Evolutionary conservation across 2,329 filamentous ascomycete genomes (phyloP).

Genomic region (Paecilomyces fulvus): DNA sequence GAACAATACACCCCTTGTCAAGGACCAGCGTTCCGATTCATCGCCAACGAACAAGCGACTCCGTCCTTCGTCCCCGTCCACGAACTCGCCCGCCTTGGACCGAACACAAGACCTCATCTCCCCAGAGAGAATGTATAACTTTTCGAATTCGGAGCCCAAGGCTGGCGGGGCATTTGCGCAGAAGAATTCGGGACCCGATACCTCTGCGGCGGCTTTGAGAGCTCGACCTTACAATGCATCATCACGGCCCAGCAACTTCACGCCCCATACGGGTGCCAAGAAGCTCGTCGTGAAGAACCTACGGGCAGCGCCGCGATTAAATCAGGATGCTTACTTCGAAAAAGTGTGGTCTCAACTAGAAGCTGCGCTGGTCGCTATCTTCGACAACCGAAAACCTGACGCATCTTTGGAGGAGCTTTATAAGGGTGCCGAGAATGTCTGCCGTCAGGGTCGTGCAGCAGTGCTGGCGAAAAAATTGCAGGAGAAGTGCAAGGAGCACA

Average conservation of each 20-base stretch:
- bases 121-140: slow-evolving; percentile 47
- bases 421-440: slow-evolving; percentile 83
- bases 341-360: slow-evolving; percentile 68
- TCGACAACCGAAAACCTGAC: slow-evolving; percentile 54
- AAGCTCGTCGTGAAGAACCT: slow-evolving; percentile 93
- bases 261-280: slow-evolving; percentile 67
- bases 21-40: slow-evolving; percentile 9
- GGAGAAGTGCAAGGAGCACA: slow-evolving; percentile 57
- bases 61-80: slow-evolving; percentile 22
- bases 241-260: slow-evolving; percentile 46
- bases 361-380: slow-evolving; percentile 63
- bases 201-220: slow-evolving; percentile 16
- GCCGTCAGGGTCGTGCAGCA: slow-evolving; percentile 64
- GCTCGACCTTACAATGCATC: slow-evolving; percentile 22
- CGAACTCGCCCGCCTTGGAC: slow-evolving; percentile 6
- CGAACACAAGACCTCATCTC: slow-evolving; percentile 11
- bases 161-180: slow-evolving; percentile 38
- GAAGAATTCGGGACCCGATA: slow-evolving; percentile 30
- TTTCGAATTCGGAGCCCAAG: slow-evolving; percentile 32
- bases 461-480: slow-evolving; percentile 60
- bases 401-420: slow-evolving; percentile 84
- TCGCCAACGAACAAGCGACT: slow-evolving; percentile 35
- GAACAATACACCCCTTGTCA: slow-evolving; percentile 11
- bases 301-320: slow-evolving; percentile 53
- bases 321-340: slow-evolving; percentile 69